These are phyloP conservation scores for Kodamaea arcana DNA, from an alignment of 1,139 yeast genomes.

Conservation along the genomic window DNA sequence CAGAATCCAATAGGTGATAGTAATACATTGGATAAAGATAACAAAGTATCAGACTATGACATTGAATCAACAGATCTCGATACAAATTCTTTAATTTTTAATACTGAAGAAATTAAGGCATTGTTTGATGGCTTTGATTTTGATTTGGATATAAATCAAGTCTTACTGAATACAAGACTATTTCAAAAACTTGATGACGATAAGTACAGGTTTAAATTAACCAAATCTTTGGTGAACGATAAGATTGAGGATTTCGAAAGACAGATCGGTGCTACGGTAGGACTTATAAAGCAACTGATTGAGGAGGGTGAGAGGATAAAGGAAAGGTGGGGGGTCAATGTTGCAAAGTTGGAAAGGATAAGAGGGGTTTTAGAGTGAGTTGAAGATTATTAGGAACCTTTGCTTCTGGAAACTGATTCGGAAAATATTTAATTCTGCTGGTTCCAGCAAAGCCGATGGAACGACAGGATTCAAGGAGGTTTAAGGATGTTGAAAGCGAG, in stretches of 20 bases:
- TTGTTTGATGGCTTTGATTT: slow-evolving; percentile 6
- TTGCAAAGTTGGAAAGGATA: slow-evolving; percentile 28
- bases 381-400: too few species aligned
- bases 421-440: too few species aligned
- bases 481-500: too few species aligned
- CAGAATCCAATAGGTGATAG: slow-evolving; percentile 11
- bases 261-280: slow-evolving; percentile 23
- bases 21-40: neutral
- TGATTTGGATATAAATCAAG: slow-evolving; percentile 3
- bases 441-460: too few species aligned
- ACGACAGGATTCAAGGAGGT: too few species aligned
- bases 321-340: slow-evolving; percentile 34
- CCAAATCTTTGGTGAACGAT: slow-evolving; percentile 8
- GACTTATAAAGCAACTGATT: slow-evolving; percentile 25
- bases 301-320: slow-evolving; percentile 30
- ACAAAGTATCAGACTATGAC: neutral
- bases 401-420: too few species aligned
- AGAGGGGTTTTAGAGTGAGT: slow-evolving; percentile 7
- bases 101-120: slow-evolving; percentile 8
- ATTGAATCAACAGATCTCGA: slow-evolving; percentile 7
- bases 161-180: slow-evolving; percentile 14
- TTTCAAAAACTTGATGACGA: slow-evolving; percentile 22
- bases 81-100: slow-evolving; percentile 7
- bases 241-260: slow-evolving; percentile 32
- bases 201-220: slow-evolving; percentile 15